Base-by-base conservation (phyloP, 1,139 yeast species). In the Magnusiomyces paraingens region DNA sequence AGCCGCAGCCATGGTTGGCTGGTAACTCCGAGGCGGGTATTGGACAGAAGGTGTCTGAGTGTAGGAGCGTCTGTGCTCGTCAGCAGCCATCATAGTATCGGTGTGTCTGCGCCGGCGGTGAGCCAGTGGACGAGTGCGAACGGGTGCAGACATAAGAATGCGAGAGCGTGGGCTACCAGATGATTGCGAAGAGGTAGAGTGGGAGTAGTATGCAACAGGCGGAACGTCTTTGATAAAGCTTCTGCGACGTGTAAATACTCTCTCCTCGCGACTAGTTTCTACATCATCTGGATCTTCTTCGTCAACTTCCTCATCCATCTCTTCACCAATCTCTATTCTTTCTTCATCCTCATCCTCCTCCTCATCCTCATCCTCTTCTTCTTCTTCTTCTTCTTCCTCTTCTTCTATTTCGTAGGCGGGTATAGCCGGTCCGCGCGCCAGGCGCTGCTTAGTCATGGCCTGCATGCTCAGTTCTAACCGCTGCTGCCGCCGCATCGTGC, bases 401-500 rank as follows among this genome's bases (percentile, higher is more conserved):
- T 36, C 40, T 14, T 36, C 40, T 12, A 14, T n/a, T 12, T 36
- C 40, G 40, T 36, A 12, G 40, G n/a, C 40, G 40, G 40, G n/a
- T n/a, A n/a, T 36, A 12, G 40, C 17, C 40, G 40, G 17, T 12
- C 40, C 40, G 40, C n/a, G 15, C 35, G 21, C 43, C 42, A 6
- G 32, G 29, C n/a, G 17, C 32, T 18, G 20, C 22, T n/a, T 39
- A 26, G 40, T n/a, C 40, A 36, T 12, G 17, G 40, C 40, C 40
- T n/a, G 40, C 40, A 36, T 36, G 40, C 40, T 36, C 40, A 12
- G 49, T 22, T 32, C 18, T 52, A 49, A 47, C 47, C 51, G 49
- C 48, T 35, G 40, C 47, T 51, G 41, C 56, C 29, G 40, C 46
- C 15, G 52, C 46, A 39, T 20, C 43, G 32, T 45, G 49, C 46